Percentiles rank a stretch among this genome's conserved stretches.
phyloP scores from a whole-genome alignment of 139 green algal species.

The Tetratostichococcus sp. region DNA sequence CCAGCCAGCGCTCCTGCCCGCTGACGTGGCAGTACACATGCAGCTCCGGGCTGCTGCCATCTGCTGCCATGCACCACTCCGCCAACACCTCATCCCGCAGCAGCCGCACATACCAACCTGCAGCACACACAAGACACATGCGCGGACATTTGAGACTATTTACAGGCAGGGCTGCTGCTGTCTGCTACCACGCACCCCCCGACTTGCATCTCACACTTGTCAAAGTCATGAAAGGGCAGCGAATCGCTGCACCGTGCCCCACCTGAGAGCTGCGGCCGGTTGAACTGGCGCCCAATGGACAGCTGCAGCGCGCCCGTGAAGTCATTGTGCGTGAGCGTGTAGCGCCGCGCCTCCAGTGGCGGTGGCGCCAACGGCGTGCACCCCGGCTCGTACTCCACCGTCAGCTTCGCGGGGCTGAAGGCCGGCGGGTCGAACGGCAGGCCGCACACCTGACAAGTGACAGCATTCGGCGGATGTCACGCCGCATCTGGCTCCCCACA shows the following conservation, averaged over 20 bases:
- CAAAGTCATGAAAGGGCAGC: too few relatives aligned
- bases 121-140: not conserved
- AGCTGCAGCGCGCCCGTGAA: slow-evolving; percentile 75
- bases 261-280: slow-evolving; percentile 63
- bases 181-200: too few relatives aligned
- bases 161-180: too few relatives aligned
- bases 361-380: not conserved
- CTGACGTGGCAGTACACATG: slow-evolving; percentile 90
- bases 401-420: slow-evolving; percentile 65
- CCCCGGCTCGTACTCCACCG: slow-evolving; percentile 38
- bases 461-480: too few relatives aligned
- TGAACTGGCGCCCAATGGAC: slow-evolving; percentile 73
- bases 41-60: slow-evolving; percentile 31
- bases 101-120: slow-evolving; percentile 52
- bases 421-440: slow-evolving; percentile 62
- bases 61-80: slow-evolving; percentile 56
- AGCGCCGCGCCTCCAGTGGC: slow-evolving; percentile 36
- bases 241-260: too few relatives aligned
- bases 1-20: slow-evolving; percentile 77
- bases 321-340: slow-evolving; percentile 93
- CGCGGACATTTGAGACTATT: too few relatives aligned
- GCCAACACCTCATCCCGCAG: slow-evolving; percentile 83
- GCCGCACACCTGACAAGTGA: not conserved
- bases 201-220: too few relatives aligned
- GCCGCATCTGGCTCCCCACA: too few relatives aligned